Percentiles rank a stretch among this genome's conserved stretches.
phyloP scores from a whole-genome alignment of 1,284 basidiomycete genomes.

The Athelia psychrophila region DNA sequence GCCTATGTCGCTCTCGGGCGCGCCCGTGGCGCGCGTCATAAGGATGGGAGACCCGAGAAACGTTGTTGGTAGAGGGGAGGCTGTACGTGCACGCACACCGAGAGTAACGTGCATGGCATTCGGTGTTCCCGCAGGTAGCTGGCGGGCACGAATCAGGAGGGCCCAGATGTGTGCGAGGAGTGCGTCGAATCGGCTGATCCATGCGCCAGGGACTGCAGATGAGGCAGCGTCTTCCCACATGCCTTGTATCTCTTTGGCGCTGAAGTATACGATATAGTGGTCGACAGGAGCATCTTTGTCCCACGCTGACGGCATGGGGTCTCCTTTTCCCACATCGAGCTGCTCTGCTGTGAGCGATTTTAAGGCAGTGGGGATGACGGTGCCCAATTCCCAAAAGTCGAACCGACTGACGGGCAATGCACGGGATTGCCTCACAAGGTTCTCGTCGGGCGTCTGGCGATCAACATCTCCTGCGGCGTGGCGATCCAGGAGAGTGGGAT shows the following conservation, averaged over 20 bases:
- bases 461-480: conserved; percentile 32
- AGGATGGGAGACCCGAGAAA: conserved; percentile 37
- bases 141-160: conserved; percentile 37
- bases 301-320: conserved; percentile 36
- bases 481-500: conserved; percentile 31
- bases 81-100: conserved; percentile 31
- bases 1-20: conserved; percentile 7
- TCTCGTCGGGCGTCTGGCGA: conserved; percentile 17
- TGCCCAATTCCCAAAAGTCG: too few species aligned
- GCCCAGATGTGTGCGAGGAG: conserved; percentile 37
- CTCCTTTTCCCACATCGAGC: too few species aligned
- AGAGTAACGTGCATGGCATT: conserved; percentile 22
- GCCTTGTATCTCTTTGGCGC: conserved; percentile 26
- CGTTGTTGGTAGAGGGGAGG: conserved; percentile 21
- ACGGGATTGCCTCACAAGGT: conserved; percentile 21
- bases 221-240: conserved; percentile 27
- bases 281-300: conserved; percentile 26
- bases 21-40: conserved; percentile 18
- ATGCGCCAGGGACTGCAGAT: conserved; percentile 10
- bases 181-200: conserved; percentile 42
- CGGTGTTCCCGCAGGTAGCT: conserved; percentile 18
- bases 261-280: conserved; percentile 33
- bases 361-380: too few species aligned
- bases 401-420: conserved; percentile 26
- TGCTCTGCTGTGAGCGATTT: too few species aligned